Base-by-base conservation (phyloP, 768 basidiomycete species). In the Boletus bicolor region DNA sequence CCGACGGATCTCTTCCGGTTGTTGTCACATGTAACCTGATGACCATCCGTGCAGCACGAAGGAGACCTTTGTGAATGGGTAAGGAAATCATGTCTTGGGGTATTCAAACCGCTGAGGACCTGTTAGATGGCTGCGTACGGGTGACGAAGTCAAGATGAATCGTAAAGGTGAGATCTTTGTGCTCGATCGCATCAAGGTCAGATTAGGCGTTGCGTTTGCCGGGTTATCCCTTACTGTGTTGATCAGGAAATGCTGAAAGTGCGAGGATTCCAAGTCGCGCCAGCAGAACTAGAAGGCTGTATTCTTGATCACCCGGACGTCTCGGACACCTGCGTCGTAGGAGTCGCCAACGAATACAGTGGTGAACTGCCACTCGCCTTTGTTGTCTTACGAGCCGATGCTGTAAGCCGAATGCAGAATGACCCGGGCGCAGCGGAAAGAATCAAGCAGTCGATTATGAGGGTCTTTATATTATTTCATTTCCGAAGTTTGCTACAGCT, bases 351-450 rank as follows among this genome's bases (percentile, higher is more conserved):
- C 61, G 88, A 90, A 24, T 89, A 86, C 65, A 86, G 79, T 54
- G 88, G 89, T 17, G 89, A 92, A 66, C 61, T 88, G 11, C 89
- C 90, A 0, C 63, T 87, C 51, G 89, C 89, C 8, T 91, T 81
- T 66, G 73, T 91, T 24, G 85, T 85, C 4, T 76, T 83, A 17
- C 72, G 72, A 44, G 62, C 68, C 5, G 73, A 74, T 14, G 72
- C 76, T 5, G 73, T 74, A 10, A 66, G 67, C 37, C 73, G 77
- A 44, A 71, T 73, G 35, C 54, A 53, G 34, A 32, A 76, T 21
- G 57, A 68, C 39, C 65, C 67, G 36, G 65, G 75, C 35, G 59
- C 72, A 28, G 73, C 62, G 0, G 68, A 73, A 3, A 64, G 69
- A 44, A 66, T 78, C 44, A 75, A 73, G 53, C 58, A 59, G 34